Percentiles rank a stretch among this genome's conserved stretches.
phyloP scores from a whole-genome alignment of 768 basidiomycete species.

The Hypholoma fasciculare region DNA sequence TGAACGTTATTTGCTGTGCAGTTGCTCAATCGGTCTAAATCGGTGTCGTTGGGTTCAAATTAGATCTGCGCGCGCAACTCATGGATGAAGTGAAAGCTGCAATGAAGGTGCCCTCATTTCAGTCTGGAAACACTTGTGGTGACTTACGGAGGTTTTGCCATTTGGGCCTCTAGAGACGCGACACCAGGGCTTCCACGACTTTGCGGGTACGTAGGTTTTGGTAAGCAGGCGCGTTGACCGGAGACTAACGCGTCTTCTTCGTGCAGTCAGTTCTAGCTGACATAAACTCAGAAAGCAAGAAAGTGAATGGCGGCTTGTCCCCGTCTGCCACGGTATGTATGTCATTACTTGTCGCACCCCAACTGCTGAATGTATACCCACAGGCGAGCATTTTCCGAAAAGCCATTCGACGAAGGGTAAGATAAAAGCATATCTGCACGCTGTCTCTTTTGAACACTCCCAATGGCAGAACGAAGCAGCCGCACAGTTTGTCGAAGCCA shows the following conservation, averaged over 20 bases:
- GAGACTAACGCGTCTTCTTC: neutral
- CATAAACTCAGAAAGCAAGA: constrained; percentile 67
- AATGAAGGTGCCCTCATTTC: constrained; percentile 56
- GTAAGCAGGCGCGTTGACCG: neutral
- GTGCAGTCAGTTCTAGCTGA: constrained; percentile 69
- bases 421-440: constrained; percentile 17
- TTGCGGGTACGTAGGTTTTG: constrained; percentile 45
- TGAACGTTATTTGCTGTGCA: neutral
- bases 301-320: constrained; percentile 38
- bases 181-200: constrained; percentile 55
- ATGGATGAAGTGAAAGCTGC: constrained; percentile 57
- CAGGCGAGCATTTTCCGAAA: constrained; percentile 53
- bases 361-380: neutral
- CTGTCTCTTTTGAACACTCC: neutral
- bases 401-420: constrained; percentile 57
- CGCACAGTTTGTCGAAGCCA: constrained; percentile 51
- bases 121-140: neutral
- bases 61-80: constrained; percentile 57
- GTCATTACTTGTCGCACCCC: neutral
- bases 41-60: neutral
- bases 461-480: constrained; percentile 56
- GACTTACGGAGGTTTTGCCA: neutral
- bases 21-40: neutral
- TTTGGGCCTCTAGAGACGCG: constrained; percentile 44
- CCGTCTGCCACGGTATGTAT: constrained; percentile 44